These are phyloP conservation scores for Eucalyptus erythrocorys DNA, from an alignment of 345 rosid species.

Conservation along the genomic window DNA sequence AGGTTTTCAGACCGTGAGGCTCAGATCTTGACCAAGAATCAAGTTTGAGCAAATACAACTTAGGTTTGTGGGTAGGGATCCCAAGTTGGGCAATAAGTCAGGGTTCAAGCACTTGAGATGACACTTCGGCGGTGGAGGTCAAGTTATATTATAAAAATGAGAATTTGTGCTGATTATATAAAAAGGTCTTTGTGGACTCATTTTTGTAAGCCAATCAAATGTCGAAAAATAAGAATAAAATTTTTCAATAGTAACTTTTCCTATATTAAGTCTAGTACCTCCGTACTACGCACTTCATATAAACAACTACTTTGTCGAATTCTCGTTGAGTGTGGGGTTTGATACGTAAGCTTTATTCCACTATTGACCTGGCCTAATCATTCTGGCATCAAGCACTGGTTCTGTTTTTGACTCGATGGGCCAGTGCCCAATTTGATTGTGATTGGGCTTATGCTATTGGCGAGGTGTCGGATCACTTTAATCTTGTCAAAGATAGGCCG, in stretches of 20 bases:
- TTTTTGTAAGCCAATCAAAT: background rate
- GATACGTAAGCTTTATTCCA: background rate
- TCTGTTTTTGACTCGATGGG: background rate
- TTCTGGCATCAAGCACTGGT: background rate
- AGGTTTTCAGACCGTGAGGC: fast-evolving
- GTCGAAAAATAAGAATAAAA: fast-evolving
- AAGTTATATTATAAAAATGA: background rate
- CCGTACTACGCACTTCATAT: background rate
- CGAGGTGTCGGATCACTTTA: background rate
- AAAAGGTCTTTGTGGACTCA: fast-evolving
- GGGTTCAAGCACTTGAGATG: background rate
- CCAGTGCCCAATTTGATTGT: background rate
- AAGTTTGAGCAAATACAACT: background rate
- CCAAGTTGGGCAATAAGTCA: background rate
- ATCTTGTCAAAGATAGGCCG: background rate
- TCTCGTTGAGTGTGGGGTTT: background rate
- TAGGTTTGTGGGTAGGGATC: background rate
- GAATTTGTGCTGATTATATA: background rate
- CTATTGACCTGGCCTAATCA: background rate
- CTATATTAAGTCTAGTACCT: background rate
- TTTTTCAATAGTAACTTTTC: background rate
- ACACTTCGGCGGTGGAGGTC: background rate
- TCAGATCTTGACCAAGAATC: background rate
- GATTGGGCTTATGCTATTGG: background rate
- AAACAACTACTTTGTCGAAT: background rate